Evolutionary conservation across 352 stramenopile species (phyloP).

Genomic region (Phytophthora crassamura): DNA sequence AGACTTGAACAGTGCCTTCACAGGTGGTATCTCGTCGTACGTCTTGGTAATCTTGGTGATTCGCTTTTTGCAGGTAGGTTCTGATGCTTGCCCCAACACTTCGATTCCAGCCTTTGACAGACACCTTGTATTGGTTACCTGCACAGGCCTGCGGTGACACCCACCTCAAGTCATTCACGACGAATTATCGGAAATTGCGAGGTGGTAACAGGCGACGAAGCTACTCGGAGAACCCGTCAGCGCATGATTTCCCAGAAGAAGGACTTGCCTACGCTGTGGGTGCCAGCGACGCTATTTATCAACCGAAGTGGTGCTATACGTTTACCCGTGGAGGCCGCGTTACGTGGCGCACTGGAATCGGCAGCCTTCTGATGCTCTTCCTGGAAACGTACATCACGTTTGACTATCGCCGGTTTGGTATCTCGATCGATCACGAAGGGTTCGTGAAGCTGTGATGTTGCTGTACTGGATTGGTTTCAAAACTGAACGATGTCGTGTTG

Average conservation of each 20-base stretch:
- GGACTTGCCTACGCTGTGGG: slow-evolving; percentile 14
- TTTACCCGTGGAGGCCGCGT: slow-evolving; percentile 70
- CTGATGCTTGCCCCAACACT: neutral
- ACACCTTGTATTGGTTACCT: neutral
- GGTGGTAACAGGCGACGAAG: slow-evolving; percentile 36
- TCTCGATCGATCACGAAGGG: slow-evolving; percentile 78
- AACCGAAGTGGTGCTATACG: slow-evolving; percentile 62
- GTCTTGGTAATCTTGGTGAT: slow-evolving; percentile 95
- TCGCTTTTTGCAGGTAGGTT: slow-evolving; percentile 90
- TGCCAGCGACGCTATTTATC: slow-evolving; percentile 16
- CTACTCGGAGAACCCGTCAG: slow-evolving; percentile 38
- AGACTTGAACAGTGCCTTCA: slow-evolving; percentile 95
- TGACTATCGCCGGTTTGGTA: slow-evolving; percentile 82
- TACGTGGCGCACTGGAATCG: slow-evolving; percentile 76
- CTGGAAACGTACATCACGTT: slow-evolving; percentile 88
- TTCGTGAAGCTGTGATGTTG: slow-evolving; percentile 28
- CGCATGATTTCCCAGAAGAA: slow-evolving; percentile 31
- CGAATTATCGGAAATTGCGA: slow-evolving; percentile 19
- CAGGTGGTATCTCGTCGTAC: slow-evolving; percentile 96
- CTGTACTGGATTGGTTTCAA: neutral
- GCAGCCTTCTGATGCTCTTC: slow-evolving; percentile 77
- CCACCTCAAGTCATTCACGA: slow-evolving; percentile 60
- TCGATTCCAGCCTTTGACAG: neutral
- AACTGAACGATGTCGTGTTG: slow-evolving; percentile 2
- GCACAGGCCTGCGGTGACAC: slow-evolving; percentile 72